Percentiles rank a stretch among this genome's conserved stretches.
phyloP scores from a whole-genome alignment of 106 monocot species.

The Dactylorhiza incarnata region DNA sequence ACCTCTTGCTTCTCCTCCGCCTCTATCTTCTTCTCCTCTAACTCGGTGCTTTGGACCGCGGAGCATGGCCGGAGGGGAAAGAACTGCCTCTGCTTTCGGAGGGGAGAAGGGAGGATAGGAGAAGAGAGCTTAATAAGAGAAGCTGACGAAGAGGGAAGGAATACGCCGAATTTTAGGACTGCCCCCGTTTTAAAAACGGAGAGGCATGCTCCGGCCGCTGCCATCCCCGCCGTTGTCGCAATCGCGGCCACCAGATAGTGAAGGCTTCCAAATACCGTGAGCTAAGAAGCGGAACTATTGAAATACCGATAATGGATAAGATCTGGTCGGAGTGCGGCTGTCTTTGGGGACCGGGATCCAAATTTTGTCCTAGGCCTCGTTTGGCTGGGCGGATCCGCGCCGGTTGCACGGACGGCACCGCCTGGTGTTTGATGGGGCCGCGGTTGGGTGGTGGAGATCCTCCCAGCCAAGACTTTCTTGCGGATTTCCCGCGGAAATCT shows the following conservation, averaged over 20 bases:
- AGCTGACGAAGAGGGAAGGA: conserved; percentile 8
- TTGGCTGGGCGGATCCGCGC: too few species aligned
- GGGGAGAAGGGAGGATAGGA: neutral
- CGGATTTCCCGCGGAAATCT: too few species aligned
- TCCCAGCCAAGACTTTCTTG: too few species aligned
- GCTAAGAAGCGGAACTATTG: neutral
- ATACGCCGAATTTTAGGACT: neutral
- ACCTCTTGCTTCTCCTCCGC: neutral
- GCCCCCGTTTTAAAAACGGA: neutral
- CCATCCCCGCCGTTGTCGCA: neutral
- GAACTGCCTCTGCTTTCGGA: neutral
- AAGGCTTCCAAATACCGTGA: neutral
- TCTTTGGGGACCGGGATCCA: too few species aligned
- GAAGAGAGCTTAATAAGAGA: conserved; percentile 5
- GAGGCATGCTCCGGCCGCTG: conserved; percentile 1
- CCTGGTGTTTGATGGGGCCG: too few species aligned
- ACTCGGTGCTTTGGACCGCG: conserved; percentile 11
- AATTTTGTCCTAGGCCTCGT: too few species aligned
- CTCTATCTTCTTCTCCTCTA: conserved; percentile 7
- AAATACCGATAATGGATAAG: neutral
- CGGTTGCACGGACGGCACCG: too few species aligned
- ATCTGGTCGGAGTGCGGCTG: neutral
- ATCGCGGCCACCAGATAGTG: neutral
- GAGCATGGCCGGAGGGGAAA: conserved; percentile 3
- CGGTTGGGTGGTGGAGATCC: too few species aligned